phyloP scores from a whole-genome alignment of 805 yeast species.

The Ogataea pini region DNA sequence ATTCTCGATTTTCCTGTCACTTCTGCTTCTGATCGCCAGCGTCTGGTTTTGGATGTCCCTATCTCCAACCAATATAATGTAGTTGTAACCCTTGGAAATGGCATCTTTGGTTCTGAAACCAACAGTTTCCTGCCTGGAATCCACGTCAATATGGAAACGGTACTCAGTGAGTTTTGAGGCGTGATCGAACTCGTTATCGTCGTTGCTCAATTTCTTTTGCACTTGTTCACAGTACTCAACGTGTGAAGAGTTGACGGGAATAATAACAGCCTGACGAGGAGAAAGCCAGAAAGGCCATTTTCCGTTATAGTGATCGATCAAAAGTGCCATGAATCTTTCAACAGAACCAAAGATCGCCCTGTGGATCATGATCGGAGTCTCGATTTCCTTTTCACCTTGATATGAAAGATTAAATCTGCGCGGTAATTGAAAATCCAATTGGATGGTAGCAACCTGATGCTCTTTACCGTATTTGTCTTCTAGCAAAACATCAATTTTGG shows the following conservation, averaged over 20 bases:
- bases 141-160: slow-evolving; percentile 75
- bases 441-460: slow-evolving; percentile 95
- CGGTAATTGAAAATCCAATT: slow-evolving; percentile 93
- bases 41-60: slow-evolving; percentile 64
- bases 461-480: slow-evolving; percentile 76
- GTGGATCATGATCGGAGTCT: slow-evolving; percentile 91
- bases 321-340: slow-evolving; percentile 87
- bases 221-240: slow-evolving; percentile 53
- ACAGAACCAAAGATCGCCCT: slow-evolving; percentile 94
- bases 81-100: slow-evolving; percentile 69
- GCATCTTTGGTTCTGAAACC: slow-evolving; percentile 83
- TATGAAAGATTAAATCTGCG: slow-evolving; percentile 75
- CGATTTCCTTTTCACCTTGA: slow-evolving; percentile 52
- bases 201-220: slow-evolving; percentile 49
- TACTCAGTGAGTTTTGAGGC: slow-evolving; percentile 59
- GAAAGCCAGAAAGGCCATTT: slow-evolving; percentile 98
- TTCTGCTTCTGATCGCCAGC: slow-evolving; percentile 64
- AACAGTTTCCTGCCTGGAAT: slow-evolving; percentile 72
- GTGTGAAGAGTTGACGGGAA: slow-evolving; percentile 75
- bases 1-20: slow-evolving; percentile 45
- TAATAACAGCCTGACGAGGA: slow-evolving; percentile 83
- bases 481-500: slow-evolving; percentile 86
- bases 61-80: slow-evolving; percentile 84
- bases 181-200: slow-evolving; percentile 34
- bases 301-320: slow-evolving; percentile 87